Evolutionary conservation across 2,329 filamentous ascomycete genomes (phyloP).

Genomic region (Ophiognomonia clavigignenti-juglandacearum): DNA sequence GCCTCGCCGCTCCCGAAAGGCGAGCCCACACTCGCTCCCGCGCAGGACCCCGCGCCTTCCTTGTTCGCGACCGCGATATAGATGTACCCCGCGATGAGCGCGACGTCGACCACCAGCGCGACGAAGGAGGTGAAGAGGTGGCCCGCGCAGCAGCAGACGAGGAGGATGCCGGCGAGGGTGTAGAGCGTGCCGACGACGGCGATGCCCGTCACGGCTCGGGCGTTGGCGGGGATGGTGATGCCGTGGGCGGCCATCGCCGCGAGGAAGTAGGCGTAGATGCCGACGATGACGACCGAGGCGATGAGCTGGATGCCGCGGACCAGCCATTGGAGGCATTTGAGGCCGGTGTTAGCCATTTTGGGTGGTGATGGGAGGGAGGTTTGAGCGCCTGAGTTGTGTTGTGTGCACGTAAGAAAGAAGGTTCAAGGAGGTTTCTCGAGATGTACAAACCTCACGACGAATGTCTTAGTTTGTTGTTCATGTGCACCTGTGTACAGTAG

Average conservation of each 20-base stretch:
- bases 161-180: conserved; percentile 52
- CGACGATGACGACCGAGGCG: conserved; percentile 57
- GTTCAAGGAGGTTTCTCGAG: too few relatives aligned
- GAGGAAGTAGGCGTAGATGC: conserved; percentile 64
- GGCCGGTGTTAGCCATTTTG: conserved; percentile 38
- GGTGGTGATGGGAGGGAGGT: too few relatives aligned
- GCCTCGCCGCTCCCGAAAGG: conserved; percentile 53
- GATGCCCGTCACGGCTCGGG: conserved; percentile 59
- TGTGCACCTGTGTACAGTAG: too few relatives aligned
- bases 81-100: conserved; percentile 58
- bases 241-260: conserved; percentile 53
- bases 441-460: too few relatives aligned
- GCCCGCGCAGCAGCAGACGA: conserved; percentile 63
- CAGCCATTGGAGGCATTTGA: conserved; percentile 51
- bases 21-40: conserved; percentile 43
- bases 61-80: conserved; percentile 61
- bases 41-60: conserved; percentile 52
- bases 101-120: conserved; percentile 57
- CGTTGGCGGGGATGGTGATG: conserved; percentile 46
- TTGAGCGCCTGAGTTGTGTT: too few relatives aligned
- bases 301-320: conserved; percentile 59
- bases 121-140: conserved; percentile 57
- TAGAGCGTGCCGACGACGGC: conserved; percentile 59
- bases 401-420: too few relatives aligned
- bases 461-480: too few relatives aligned